Evolutionary conservation across 306 rosid genomes (phyloP).

Genomic region (Chamaecrista fasciculata): DNA sequence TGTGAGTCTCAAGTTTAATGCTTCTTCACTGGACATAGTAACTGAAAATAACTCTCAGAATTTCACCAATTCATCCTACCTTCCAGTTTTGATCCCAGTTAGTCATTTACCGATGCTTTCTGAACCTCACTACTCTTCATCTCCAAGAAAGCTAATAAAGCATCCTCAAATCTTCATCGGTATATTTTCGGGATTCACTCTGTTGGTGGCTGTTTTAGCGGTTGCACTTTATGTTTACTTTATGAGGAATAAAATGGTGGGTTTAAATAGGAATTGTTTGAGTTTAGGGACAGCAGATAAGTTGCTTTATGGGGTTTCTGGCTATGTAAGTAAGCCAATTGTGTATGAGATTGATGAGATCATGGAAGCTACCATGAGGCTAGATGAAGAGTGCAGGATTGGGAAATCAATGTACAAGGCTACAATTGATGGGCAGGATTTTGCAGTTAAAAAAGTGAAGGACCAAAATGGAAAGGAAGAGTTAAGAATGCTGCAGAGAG

Average conservation of each 20-base stretch:
- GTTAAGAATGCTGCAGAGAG: neutral
- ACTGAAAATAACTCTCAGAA: slow-evolving; percentile 35
- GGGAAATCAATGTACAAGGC: slow-evolving; percentile 1
- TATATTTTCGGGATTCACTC: slow-evolving; percentile 33
- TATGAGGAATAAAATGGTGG: slow-evolving; percentile 13
- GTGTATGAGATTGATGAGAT: neutral
- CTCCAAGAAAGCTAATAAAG: slow-evolving; percentile 1
- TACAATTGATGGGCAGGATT: neutral
- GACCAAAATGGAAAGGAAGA: neutral
- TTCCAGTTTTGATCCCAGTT: slow-evolving; percentile 55
- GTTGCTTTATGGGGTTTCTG: slow-evolving; percentile 37
- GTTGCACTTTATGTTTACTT: neutral
- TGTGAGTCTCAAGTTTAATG: slow-evolving; percentile 46
- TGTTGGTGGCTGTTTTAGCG: slow-evolving; percentile 24
- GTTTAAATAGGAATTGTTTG: slow-evolving; percentile 13
- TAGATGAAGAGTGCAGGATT: slow-evolving; percentile 1
- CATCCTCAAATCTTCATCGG: slow-evolving; percentile 18
- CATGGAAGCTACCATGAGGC: slow-evolving; percentile 4
- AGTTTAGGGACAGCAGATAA: slow-evolving; percentile 35
- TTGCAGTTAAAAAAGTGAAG: neutral
- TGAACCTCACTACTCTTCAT: slow-evolving; percentile 32
- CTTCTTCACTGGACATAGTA: slow-evolving; percentile 33
- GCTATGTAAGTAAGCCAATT: neutral
- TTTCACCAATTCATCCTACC: slow-evolving; percentile 31
- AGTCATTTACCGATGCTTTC: slow-evolving; percentile 43